phyloP scores from a whole-genome alignment of 768 basidiomycete genomes.

The Dioszegia aurantiaca region DNA sequence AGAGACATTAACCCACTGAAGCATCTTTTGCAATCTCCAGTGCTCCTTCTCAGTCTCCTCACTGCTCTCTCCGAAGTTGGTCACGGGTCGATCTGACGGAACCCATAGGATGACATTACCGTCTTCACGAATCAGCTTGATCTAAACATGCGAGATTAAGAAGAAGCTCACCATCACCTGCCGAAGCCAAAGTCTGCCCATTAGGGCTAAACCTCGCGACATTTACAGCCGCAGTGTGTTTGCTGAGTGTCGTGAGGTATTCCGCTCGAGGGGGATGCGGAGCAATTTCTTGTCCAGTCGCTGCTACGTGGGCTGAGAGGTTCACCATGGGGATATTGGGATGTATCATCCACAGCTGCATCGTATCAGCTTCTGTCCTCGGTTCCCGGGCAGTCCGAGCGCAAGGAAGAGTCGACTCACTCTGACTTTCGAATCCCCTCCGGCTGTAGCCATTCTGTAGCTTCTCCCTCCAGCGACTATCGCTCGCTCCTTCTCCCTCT shows the following conservation, averaged over 20 bases:
- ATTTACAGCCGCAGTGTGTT: conserved; percentile 93
- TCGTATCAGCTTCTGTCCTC: not conserved
- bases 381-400: not conserved
- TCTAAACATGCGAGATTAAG: not conserved
- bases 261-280: conserved; percentile 81
- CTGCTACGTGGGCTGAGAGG: conserved; percentile 46
- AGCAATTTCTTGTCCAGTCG: conserved; percentile 47
- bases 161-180: conserved; percentile 78
- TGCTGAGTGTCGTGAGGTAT: conserved; percentile 86
- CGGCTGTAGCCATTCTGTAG: conserved; percentile 91
- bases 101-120: conserved; percentile 98
- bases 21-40: conserved; percentile 81
- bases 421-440: conserved; percentile 94
- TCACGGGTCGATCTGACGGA: conserved; percentile 68
- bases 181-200: conserved; percentile 92
- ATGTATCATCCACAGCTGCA: conserved; percentile 87
- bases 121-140: conserved; percentile 57
- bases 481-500: conserved; percentile 4
- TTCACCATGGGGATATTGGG: conserved; percentile 74
- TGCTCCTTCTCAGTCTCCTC: conserved; percentile 94
- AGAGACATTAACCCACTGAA: conserved; percentile 60
- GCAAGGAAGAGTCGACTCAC: conserved; percentile 62
- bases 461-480: conserved; percentile 54
- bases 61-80: conserved; percentile 71
- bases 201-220: conserved; percentile 94